Evolutionary conservation across 1,139 yeast genomes (phyloP).

Genomic region (Arxiozyma slooffiae): DNA sequence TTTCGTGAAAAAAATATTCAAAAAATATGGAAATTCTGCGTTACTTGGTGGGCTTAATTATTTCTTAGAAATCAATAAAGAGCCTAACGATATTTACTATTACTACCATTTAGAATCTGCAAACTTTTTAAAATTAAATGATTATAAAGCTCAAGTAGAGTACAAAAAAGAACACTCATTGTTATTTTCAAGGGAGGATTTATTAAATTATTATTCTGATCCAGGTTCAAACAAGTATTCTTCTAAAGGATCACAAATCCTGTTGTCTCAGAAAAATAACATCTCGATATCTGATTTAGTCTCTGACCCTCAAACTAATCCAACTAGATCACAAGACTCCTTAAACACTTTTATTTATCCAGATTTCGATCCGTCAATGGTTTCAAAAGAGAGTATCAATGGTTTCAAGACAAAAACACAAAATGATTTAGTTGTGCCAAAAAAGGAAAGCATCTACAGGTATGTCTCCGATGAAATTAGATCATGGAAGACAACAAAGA

Average conservation of each 20-base stretch:
- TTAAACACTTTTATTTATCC: background rate
- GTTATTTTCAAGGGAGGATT: constrained; percentile 23
- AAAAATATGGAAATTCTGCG: constrained; percentile 22
- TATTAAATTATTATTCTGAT: constrained; percentile 27
- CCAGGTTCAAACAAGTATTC: constrained; percentile 23
- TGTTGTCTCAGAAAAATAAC: constrained; percentile 14
- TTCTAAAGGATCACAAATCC: constrained; percentile 23
- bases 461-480: constrained; percentile 16
- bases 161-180: constrained; percentile 12
- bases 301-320: constrained; percentile 9
- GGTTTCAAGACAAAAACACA: constrained; percentile 1
- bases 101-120: constrained; percentile 27
- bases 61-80: constrained; percentile 16
- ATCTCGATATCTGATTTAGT: constrained; percentile 20
- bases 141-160: constrained; percentile 22
- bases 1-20: constrained; percentile 21
- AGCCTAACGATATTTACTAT: constrained; percentile 20
- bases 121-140: constrained; percentile 18
- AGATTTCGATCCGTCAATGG: background rate
- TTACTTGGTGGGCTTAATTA: constrained; percentile 27
- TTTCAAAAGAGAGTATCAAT: background rate
- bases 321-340: constrained; percentile 1
- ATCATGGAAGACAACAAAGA: constrained; percentile 21
- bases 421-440: constrained; percentile 1
- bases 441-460: constrained; percentile 10